Evolutionary conservation across 1,139 yeast species (phyloP), one percentile per base, ranked within the genome.

Genomic region (Diutina catenulata): DNA sequence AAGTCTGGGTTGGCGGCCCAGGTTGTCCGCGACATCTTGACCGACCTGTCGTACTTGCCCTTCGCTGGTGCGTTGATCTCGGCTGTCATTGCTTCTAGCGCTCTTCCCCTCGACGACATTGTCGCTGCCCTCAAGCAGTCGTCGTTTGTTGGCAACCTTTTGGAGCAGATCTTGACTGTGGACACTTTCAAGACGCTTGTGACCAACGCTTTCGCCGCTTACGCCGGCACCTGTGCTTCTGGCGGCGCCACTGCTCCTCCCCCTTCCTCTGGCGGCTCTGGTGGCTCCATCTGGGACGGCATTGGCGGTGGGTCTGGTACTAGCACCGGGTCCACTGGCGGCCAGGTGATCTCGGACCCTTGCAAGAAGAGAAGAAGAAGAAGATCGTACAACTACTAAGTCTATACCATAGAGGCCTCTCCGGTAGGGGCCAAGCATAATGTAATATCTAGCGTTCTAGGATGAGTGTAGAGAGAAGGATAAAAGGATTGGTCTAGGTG

Each of bases 161-260:
- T 66, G 49, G 47, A 62, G 46, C 57, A 59, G 42, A 64, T 66
- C 59, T 62, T 66, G 49, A 64, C 58, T 49, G 41, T 64, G 37
- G 54, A 51, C 36, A 65, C 70, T 27, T 62, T 66, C 45, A 54
- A 61, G 51, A 56, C 67, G 16, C 62, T 65, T 40, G 55, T 62
- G 42, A 61, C 61, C 43, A 66, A 60, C 43, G 70, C 71, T 28
- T 63, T 66, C 51, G 68, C 68, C 46, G 71, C 70, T 45, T 68
- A 68, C 31, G 55, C 59, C 41, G 65, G 65, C 42, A 50, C 62
- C 38, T 66, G 72, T 61, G 59, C 52, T 37, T 40, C 56, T 15
- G 43, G 45, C 27, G 42, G 43, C 13, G 47, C 46, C 13, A 39
- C 48, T 14, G 39, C 43, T 23, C 42, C 44, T 33, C 46, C 46